Percentiles rank a stretch among this genome's conserved stretches.
Evolutionary conservation across 2,329 filamentous ascomycete genomes (phyloP).

Genomic region (Camptophora hylomeconis): DNA sequence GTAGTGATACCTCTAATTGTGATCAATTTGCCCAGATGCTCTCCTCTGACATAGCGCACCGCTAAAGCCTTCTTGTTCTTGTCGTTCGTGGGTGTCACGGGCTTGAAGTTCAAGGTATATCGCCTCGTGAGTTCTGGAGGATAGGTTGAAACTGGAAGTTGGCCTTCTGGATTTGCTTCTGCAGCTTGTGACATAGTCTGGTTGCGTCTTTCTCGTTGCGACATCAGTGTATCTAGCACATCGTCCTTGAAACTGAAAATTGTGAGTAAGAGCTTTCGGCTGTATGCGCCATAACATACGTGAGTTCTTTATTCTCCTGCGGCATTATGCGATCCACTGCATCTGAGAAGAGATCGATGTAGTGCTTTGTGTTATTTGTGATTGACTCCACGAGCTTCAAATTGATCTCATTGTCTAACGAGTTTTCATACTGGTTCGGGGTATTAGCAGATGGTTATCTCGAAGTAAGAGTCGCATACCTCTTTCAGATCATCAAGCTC

Average conservation of each 20-base stretch:
- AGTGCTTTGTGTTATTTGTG: slow-evolving; percentile 84
- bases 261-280: slow-evolving; percentile 3
- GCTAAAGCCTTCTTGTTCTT: slow-evolving; percentile 60
- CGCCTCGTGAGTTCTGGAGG: slow-evolving; percentile 82
- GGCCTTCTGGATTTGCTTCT: slow-evolving; percentile 52
- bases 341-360: slow-evolving; percentile 79
- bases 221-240: slow-evolving; percentile 92
- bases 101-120: slow-evolving; percentile 95
- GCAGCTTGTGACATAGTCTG: slow-evolving; percentile 57
- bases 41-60: slow-evolving; percentile 85
- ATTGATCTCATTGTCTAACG: slow-evolving; percentile 53
- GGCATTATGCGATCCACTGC: slow-evolving; percentile 84
- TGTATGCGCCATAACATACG: slow-evolving; percentile 38
- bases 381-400: slow-evolving; percentile 63
- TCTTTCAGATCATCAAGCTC: slow-evolving; percentile 76
- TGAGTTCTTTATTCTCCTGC: slow-evolving; percentile 61
- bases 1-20: slow-evolving; percentile 91
- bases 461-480: slow-evolving; percentile 38
- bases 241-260: slow-evolving; percentile 92
- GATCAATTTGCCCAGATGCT: slow-evolving; percentile 85
- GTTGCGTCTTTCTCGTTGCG: slow-evolving; percentile 76
- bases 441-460: neutral
- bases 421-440: slow-evolving; percentile 55
- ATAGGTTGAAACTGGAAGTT: slow-evolving; percentile 62
- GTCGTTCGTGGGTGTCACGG: slow-evolving; percentile 59